Evolutionary conservation across 225 moss, liverwort and hornwort genomes (phyloP).

Genomic region (Physcomitrium patens): DNA sequence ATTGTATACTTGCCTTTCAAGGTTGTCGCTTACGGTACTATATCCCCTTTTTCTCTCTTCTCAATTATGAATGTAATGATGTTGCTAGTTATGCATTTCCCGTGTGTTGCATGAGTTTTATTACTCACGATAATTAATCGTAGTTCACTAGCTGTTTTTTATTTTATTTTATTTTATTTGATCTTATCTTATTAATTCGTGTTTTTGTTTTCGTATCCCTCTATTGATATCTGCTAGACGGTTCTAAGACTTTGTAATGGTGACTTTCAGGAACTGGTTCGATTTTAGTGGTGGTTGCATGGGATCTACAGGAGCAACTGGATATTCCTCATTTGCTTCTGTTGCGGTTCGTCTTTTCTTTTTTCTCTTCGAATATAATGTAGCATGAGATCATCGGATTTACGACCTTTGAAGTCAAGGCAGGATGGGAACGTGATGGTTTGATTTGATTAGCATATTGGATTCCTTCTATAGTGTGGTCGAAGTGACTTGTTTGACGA

Average conservation of each 20-base stretch:
- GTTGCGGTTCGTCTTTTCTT: constrained; percentile 39
- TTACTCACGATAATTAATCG: constrained; percentile 9
- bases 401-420: constrained; percentile 9
- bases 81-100: constrained; percentile 18
- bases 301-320: constrained; percentile 58
- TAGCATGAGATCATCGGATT: constrained; percentile 4
- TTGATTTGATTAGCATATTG: constrained; percentile 10
- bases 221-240: background rate
- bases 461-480: background rate
- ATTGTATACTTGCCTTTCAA: constrained; percentile 58
- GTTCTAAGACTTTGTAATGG: constrained; percentile 20
- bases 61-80: constrained; percentile 23
- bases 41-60: constrained; percentile 26
- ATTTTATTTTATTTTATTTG: no score
- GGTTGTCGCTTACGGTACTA: constrained; percentile 66
- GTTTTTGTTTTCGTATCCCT: background rate
- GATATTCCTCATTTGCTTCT: constrained; percentile 57
- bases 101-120: background rate
- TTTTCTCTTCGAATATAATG: background rate
- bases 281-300: constrained; percentile 58
- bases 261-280: constrained; percentile 54
- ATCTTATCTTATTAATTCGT: no score
- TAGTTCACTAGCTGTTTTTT: no score
- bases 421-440: constrained; percentile 18
- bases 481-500: background rate